A percentile compares a stretch with the other conserved stretches of the same genome.
These are phyloP conservation scores for Nannochloris sp. DNA, from an alignment of 139 green algal genomes.

Conservation along the genomic window DNA sequence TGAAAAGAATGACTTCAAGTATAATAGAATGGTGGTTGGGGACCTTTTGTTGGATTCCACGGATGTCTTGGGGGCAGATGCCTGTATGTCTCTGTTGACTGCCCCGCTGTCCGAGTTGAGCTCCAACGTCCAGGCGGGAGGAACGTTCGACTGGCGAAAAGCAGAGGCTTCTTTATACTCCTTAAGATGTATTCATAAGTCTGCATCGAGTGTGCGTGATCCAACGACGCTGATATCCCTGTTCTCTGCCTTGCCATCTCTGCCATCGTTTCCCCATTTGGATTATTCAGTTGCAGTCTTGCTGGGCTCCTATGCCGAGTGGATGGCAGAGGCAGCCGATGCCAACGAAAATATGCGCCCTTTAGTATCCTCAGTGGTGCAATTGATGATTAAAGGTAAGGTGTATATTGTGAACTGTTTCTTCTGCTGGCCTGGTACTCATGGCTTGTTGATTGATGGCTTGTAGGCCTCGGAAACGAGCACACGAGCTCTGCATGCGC, in stretches of 20 bases:
- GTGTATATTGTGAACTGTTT: background rate
- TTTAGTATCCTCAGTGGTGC: background rate
- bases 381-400: background rate
- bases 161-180: constrained; percentile 69
- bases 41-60: constrained; percentile 63
- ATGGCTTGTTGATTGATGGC: background rate
- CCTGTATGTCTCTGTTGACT: constrained; percentile 45
- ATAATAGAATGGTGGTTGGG: constrained; percentile 33
- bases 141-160: constrained; percentile 54
- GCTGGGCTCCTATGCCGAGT: constrained; percentile 47
- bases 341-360: background rate
- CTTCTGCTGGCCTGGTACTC: background rate
- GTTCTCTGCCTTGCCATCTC: constrained; percentile 42
- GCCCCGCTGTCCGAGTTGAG: constrained; percentile 44
- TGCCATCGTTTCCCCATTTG: constrained; percentile 42
- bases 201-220: constrained; percentile 29
- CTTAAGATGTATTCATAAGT: constrained; percentile 46
- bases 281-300: constrained; percentile 48
- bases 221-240: constrained; percentile 43
- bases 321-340: constrained; percentile 27
- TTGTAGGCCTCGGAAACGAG: constrained; percentile 18
- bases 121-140: background rate
- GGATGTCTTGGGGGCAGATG: constrained; percentile 39
- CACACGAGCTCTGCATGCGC: constrained; percentile 32
- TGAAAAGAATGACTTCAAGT: constrained; percentile 60